These are phyloP conservation scores for Amphibolis antarctica DNA, from an alignment of 106 monocot genomes.

Conservation along the genomic window DNA sequence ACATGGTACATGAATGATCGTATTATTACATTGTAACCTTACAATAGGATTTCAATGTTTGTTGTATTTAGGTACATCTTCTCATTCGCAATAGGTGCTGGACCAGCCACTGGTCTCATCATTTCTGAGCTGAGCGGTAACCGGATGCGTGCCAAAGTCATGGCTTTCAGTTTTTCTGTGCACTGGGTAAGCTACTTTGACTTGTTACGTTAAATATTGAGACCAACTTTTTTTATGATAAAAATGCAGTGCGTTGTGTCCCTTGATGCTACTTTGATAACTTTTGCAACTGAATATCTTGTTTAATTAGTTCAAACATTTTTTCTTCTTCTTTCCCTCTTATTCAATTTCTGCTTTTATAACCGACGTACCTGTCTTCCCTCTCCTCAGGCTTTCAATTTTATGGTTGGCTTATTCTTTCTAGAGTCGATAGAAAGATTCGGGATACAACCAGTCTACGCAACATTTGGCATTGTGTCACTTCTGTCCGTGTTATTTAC, in stretches of 20 bases:
- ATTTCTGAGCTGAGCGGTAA: slow-evolving; percentile 72
- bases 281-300: not conserved
- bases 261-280: not conserved
- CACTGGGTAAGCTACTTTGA: slow-evolving; percentile 45
- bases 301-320: not conserved
- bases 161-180: slow-evolving; percentile 71
- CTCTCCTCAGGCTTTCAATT: slow-evolving; percentile 52
- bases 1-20: too few relatives aligned
- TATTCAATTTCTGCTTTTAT: not conserved
- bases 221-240: too few relatives aligned
- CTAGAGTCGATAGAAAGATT: slow-evolving; percentile 55
- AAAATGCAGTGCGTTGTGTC: too few relatives aligned
- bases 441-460: slow-evolving; percentile 68
- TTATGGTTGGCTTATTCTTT: slow-evolving; percentile 75
- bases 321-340: not conserved
- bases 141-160: slow-evolving; percentile 48
- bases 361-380: not conserved
- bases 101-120: slow-evolving; percentile 78
- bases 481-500: slow-evolving; percentile 52
- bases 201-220: not conserved
- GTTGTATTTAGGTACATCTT: slow-evolving; percentile 58
- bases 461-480: slow-evolving; percentile 62
- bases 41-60: not conserved
- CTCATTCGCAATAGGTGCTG: slow-evolving; percentile 76
- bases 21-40: not conserved